phyloP scores from a whole-genome alignment of 2,329 filamentous ascomycete species.

The Colletotrichum kahawae region DNA sequence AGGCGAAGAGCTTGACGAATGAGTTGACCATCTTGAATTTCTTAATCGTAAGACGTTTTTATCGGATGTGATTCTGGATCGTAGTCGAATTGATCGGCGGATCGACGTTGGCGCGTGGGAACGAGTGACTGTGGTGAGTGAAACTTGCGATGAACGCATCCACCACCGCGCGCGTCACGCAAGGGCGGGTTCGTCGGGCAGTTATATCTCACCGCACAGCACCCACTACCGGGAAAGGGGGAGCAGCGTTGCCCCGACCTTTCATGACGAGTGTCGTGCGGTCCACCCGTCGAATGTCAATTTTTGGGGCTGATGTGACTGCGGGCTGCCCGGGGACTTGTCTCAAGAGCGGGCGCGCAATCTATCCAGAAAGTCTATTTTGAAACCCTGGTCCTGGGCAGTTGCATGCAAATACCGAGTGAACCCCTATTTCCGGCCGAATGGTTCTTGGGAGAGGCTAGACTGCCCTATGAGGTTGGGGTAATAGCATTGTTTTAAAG shows the following conservation, averaged over 20 bases:
- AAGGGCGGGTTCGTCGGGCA: neutral
- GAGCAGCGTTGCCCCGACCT: neutral
- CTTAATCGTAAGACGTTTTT: neutral
- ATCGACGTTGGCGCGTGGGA: neutral
- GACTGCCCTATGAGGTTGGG: neutral
- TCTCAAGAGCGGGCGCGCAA: neutral
- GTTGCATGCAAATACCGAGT: neutral
- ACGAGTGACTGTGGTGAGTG: constrained; percentile 7
- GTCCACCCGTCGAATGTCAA: neutral
- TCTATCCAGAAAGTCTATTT: neutral
- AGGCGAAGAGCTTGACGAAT: neutral
- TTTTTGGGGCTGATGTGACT: neutral
- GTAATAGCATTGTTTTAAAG: neutral
- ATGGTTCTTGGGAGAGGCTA: neutral
- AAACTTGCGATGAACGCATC: neutral
- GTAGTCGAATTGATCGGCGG: neutral
- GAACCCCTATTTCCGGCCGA: neutral
- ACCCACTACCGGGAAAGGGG: neutral
- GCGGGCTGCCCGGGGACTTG: neutral
- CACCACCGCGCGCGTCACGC: neutral
- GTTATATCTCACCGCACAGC: neutral
- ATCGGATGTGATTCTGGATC: neutral
- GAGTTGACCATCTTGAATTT: neutral
- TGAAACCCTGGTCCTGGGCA: neutral
- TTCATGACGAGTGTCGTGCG: neutral